Percentiles rank a stretch among this genome's conserved stretches.
Evolutionary conservation across 2,329 filamentous ascomycete genomes (phyloP).

Genomic region (Plectosphaerella sp.): DNA sequence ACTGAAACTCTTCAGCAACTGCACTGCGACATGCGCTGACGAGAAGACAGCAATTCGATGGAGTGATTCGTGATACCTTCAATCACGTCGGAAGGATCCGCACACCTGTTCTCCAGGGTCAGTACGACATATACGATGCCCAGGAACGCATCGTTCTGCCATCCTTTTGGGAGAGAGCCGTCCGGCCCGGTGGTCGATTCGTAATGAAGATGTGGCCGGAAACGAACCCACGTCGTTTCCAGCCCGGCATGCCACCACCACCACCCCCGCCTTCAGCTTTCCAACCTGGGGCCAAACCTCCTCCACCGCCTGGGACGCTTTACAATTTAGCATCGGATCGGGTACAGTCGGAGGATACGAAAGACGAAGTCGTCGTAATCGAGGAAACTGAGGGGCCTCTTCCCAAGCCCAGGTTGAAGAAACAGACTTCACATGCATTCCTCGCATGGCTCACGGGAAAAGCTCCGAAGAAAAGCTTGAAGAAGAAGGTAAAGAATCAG

Average conservation of each 20-base stretch:
- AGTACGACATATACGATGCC: conserved; percentile 75
- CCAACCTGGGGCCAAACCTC: neutral
- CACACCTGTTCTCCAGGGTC: conserved; percentile 70
- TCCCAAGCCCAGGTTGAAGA: too few relatives aligned
- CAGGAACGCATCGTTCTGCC: conserved; percentile 78
- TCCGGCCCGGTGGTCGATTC: conserved; percentile 70
- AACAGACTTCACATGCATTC: too few relatives aligned
- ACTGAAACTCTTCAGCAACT: neutral
- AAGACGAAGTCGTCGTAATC: too few relatives aligned
- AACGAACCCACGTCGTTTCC: neutral
- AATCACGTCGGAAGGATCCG: conserved; percentile 71
- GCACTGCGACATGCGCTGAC: neutral
- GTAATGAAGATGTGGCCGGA: conserved; percentile 65
- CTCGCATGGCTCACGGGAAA: too few relatives aligned
- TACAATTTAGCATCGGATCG: too few relatives aligned
- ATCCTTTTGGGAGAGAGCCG: conserved; percentile 72
- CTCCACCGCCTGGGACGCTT: neutral
- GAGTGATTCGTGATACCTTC: conserved; percentile 82
- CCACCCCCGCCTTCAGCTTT: neutral
- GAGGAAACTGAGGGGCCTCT: too few relatives aligned
- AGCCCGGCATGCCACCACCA: neutral
- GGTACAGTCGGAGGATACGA: too few relatives aligned
- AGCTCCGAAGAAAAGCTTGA: too few relatives aligned
- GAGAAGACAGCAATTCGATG: conserved; percentile 59
- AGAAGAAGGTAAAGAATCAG: too few relatives aligned